Evolutionary conservation across 1,139 yeast genomes (phyloP), one percentile per base, ranked within the genome.

Genomic region (Nakaseomyces delphensis): DNA sequence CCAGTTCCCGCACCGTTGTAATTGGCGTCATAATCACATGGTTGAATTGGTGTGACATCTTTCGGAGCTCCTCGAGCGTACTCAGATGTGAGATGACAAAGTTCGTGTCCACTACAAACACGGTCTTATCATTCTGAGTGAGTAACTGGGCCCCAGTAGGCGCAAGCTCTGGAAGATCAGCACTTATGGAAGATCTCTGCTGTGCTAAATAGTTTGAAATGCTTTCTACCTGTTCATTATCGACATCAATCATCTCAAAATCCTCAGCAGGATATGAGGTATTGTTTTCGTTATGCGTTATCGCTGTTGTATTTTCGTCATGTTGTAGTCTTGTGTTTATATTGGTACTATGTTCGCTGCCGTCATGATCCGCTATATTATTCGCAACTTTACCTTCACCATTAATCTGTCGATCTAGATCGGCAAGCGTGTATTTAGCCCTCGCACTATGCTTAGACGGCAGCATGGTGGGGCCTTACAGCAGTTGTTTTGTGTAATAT

Each of bases 21-120:
- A 67, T 66, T 0, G 96, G 97, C 1, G 89, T 66, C 0, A 87
- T 68, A 1, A 87, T 65, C 25, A 63, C 59, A 35, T 77, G 72
- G 13, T 71, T 66, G 52, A 67, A 78, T 14, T 62, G 48, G 0
- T 49, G 45, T 3, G 74, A 73, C 3, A 72, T 43, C 1, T 52
- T 51, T 7, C 70, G 61, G 28, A 86, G 57, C 1, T 68, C 70
- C 41, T 78, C 74, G 3, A 85, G 50, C 1, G 83, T 63, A 20
- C 68, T 59, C 40, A 84, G 62, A 58, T 84, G 86, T 1, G 85
- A 73, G 6, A 86, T 62, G 10, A 82, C 66, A 56, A 85, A 83
- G 57, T 86, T 86, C 2, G 95, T 86, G 57, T 86, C 96, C 1
- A 83, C 66, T 0, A 85, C 76, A 43, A 85, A 62, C 9, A 63